Percentiles rank a stretch among this genome's conserved stretches.
Evolutionary conservation across 345 rosid species (phyloP).

Genomic region (Capsella bursapastoris): DNA sequence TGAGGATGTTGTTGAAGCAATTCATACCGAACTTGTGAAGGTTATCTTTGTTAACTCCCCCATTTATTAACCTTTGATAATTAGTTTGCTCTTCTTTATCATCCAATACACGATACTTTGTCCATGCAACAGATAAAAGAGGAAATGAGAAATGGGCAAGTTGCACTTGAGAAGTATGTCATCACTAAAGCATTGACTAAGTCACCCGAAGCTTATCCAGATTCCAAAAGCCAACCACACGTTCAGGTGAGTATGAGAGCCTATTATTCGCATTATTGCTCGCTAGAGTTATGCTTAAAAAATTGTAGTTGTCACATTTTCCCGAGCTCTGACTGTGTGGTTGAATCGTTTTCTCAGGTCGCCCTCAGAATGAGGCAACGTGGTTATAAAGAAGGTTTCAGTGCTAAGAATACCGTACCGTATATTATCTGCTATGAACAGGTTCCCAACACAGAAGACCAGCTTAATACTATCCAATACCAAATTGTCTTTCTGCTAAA

Average conservation of each 20-base stretch:
- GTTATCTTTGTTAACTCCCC: conserved; percentile 41
- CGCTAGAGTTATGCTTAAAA: too few species aligned
- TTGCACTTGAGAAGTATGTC: conserved; percentile 86
- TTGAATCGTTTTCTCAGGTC: conserved; percentile 62
- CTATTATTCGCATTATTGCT: conserved; percentile 2
- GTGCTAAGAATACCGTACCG: conserved; percentile 84
- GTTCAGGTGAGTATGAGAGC: conserved; percentile 68
- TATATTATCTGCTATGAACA: conserved; percentile 93
- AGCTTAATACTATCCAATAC: conserved; percentile 26
- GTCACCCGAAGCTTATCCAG: conserved; percentile 94
- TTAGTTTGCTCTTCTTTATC: conserved; percentile 10
- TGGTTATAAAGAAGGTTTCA: conserved; percentile 82
- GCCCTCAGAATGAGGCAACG: conserved; percentile 92
- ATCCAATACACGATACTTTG: conserved; percentile 21
- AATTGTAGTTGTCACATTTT: too few species aligned
- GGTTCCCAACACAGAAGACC: conserved; percentile 51
- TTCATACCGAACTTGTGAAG: conserved; percentile 87
- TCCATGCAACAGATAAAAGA: conserved; percentile 72
- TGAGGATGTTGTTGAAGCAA: conserved; percentile 90
- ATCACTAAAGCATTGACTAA: conserved; percentile 95
- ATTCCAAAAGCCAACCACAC: conserved; percentile 95
- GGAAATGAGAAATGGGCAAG: conserved; percentile 92
- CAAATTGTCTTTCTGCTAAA: conserved; percentile 26
- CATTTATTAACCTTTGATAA: conserved; percentile 4
- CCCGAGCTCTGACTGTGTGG: conserved; percentile 20